phyloP scores from a whole-genome alignment of 176 grass and related monocot species.

The Carex kokanica region DNA sequence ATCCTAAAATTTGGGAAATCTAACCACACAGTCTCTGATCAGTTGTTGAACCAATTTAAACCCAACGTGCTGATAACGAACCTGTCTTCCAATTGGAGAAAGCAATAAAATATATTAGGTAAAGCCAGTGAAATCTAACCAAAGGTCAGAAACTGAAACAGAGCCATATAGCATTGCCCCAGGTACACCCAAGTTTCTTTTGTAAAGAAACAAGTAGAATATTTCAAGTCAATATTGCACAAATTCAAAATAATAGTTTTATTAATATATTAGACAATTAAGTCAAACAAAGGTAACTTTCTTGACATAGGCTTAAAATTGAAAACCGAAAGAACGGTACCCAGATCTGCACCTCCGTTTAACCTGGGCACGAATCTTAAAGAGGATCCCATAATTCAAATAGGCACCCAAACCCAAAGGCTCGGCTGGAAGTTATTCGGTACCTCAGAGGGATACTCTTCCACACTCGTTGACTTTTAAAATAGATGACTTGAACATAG shows the following conservation, averaged over 20 bases:
- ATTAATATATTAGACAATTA: neutral
- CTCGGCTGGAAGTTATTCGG: no score
- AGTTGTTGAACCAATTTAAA: neutral
- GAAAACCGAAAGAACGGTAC: neutral
- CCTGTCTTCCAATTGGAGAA: neutral
- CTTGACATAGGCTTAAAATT: neutral
- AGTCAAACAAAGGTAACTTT: conserved; percentile 18
- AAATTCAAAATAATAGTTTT: neutral
- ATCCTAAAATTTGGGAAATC: neutral
- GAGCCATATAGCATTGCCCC: neutral
- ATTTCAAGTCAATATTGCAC: neutral
- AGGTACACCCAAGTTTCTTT: neutral
- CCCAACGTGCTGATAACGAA: neutral
- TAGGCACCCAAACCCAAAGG: no score
- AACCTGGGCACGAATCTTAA: no score
- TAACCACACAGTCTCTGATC: neutral
- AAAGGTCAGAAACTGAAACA: conserved; percentile 9
- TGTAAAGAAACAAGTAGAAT: neutral
- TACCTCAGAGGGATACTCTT: no score
- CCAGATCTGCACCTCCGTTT: no score
- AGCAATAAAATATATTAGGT: neutral
- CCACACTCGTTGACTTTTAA: neutral
- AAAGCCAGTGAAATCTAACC: neutral
- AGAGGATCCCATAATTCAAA: no score
- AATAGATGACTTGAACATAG: neutral